Conservation (phyloP, 75 land plant species). For the Isoetes taiwanensis region DNA sequence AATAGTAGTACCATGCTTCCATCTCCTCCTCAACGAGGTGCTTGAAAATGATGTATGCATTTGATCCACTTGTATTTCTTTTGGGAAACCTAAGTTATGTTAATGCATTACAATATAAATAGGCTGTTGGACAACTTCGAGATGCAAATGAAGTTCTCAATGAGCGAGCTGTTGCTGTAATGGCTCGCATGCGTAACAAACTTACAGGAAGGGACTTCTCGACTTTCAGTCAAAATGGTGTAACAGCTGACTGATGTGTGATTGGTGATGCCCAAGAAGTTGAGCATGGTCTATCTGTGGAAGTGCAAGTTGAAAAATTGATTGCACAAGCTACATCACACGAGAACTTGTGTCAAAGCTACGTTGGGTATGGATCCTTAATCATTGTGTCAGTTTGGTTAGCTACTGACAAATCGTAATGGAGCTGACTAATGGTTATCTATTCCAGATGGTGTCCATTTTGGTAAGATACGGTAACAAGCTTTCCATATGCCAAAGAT, state of each 20-base stretch:
- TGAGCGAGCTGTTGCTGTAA: constrained; percentile 94
- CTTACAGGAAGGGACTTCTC: constrained; percentile 89
- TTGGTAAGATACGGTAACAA: too few relatives aligned
- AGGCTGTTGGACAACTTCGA: constrained; percentile 95
- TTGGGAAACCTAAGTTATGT: too few relatives aligned
- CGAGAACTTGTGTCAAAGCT: constrained; percentile 97
- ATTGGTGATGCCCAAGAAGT: constrained; percentile 63
- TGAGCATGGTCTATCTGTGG: constrained; percentile 68
- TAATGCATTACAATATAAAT: too few relatives aligned
- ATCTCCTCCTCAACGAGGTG: constrained; percentile 82
- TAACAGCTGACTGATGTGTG: too few relatives aligned
- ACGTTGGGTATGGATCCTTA: constrained; percentile 99
- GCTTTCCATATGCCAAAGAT: too few relatives aligned
- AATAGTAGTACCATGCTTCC: constrained; percentile 28
- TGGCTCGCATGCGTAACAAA: constrained; percentile 97
- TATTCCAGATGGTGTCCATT: too few relatives aligned
- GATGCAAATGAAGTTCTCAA: constrained; percentile 98
- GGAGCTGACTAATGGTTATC: too few relatives aligned
- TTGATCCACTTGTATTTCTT: too few relatives aligned
- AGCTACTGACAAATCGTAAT: too few relatives aligned
- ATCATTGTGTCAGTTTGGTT: too few relatives aligned
- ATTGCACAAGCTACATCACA: constrained; percentile 83
- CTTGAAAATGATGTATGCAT: constrained; percentile 63
- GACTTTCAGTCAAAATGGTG: constrained; percentile 29
- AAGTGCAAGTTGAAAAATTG: constrained; percentile 76